phyloP scores from a whole-genome alignment of 1,139 yeast species.

The Blastobotrys malaysiensis region DNA sequence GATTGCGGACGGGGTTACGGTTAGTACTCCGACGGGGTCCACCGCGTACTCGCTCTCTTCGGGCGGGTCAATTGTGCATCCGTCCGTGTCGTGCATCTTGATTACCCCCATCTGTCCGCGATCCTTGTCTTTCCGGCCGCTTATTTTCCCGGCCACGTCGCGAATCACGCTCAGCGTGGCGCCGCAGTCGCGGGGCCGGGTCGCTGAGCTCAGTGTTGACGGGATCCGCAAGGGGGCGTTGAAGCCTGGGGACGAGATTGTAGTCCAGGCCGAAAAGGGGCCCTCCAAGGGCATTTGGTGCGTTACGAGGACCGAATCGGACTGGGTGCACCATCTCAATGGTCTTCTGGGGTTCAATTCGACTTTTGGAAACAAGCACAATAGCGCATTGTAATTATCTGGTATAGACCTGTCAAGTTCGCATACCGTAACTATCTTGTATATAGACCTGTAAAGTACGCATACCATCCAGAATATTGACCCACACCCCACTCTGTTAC shows the following conservation, averaged over 20 bases:
- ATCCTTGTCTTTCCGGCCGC: constrained; percentile 79
- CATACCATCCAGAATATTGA: too few relatives aligned
- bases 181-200: constrained; percentile 32
- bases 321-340: constrained; percentile 88
- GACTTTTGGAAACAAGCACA: constrained; percentile 47
- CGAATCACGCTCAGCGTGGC: constrained; percentile 60
- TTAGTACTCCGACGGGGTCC: constrained; percentile 91
- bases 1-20: constrained; percentile 82
- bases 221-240: constrained; percentile 71
- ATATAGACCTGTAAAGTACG: too few relatives aligned
- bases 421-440: too few relatives aligned
- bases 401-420: too few relatives aligned
- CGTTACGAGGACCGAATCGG: constrained; percentile 72
- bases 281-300: constrained; percentile 74
- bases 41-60: constrained; percentile 88
- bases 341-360: constrained; percentile 85
- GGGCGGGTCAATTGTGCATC: constrained; percentile 92
- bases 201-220: constrained; percentile 56
- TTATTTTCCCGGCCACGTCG: constrained; percentile 68
- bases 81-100: constrained; percentile 74
- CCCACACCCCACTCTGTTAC: too few relatives aligned
- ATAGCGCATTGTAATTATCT: background rate
- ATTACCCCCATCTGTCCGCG: constrained; percentile 94
- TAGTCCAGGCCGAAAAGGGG: constrained; percentile 40
- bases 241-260: constrained; percentile 72